These are phyloP conservation scores for Torulaspora globosa DNA, from an alignment of 1,139 yeast genomes.

Conservation along the genomic window DNA sequence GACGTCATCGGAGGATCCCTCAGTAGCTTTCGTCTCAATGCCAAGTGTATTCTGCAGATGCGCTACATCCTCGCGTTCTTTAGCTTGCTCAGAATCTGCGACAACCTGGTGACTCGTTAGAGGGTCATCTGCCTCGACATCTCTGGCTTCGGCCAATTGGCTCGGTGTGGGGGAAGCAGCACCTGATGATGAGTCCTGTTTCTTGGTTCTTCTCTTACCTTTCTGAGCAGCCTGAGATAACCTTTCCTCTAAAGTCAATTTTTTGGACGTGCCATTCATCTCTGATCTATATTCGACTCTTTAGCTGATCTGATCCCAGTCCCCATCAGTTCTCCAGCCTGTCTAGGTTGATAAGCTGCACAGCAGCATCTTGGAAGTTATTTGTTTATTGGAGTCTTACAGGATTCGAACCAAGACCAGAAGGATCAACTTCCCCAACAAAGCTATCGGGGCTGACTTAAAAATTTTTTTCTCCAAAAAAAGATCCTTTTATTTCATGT, in stretches of 20 bases:
- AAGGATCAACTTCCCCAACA: not conserved
- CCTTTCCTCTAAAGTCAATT: conserved; percentile 72
- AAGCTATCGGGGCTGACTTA: not conserved
- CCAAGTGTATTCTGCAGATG: not conserved
- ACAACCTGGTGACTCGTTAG: not conserved
- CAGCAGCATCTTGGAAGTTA: not conserved
- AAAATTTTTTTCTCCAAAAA: too few species aligned
- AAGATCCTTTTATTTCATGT: too few species aligned
- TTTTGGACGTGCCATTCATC: conserved; percentile 22
- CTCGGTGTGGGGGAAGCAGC: conserved; percentile 6
- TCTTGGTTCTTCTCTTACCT: conserved; percentile 33
- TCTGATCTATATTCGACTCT: not conserved
- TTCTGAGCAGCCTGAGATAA: conserved; percentile 72
- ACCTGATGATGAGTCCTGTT: conserved; percentile 12
- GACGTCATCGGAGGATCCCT: not conserved
- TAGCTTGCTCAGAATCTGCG: not conserved
- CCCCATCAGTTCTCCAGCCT: not conserved
- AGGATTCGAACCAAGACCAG: not conserved
- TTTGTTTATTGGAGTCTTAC: not conserved
- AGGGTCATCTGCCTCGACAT: not conserved
- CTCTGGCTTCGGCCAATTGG: not conserved
- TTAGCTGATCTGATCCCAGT: not conserved
- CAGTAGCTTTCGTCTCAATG: not conserved
- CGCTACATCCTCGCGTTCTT: not conserved
- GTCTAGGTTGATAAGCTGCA: not conserved